phyloP scores from a whole-genome alignment of 1,284 basidiomycete species.

The Irpex sp. region DNA sequence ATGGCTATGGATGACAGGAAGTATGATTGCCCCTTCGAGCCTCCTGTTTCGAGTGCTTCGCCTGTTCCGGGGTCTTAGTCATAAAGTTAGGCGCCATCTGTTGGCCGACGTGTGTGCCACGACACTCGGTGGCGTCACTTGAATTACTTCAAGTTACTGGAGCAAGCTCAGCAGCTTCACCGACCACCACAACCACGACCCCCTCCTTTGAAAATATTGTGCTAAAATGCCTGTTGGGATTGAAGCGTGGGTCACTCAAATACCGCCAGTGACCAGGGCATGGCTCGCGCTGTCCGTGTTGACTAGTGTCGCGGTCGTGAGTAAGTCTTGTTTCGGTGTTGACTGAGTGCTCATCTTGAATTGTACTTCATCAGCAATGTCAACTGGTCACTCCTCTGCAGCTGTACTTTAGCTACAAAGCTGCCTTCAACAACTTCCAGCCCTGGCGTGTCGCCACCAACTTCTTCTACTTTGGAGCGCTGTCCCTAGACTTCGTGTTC shows the following conservation, averaged over 20 bases:
- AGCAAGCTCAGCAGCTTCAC: not conserved
- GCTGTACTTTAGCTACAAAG: constrained; percentile 88
- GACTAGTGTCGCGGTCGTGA: constrained; percentile 81
- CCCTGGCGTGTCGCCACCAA: constrained; percentile 88
- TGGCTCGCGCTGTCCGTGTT: constrained; percentile 79
- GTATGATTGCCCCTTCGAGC: too few relatives aligned
- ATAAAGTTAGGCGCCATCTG: not conserved
- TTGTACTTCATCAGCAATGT: constrained; percentile 66
- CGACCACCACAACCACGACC: not conserved
- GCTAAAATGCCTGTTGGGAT: constrained; percentile 68
- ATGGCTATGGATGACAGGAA: too few relatives aligned
- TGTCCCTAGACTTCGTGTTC: constrained; percentile 94
- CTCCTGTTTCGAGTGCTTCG: too few relatives aligned
- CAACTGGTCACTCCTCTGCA: constrained; percentile 86
- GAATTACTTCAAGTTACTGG: not conserved
- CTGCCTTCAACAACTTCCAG: constrained; percentile 81
- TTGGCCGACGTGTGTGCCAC: not conserved
- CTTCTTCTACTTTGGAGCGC: constrained; percentile 94
- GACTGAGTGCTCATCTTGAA: not conserved
- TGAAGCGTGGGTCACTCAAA: constrained; percentile 82
- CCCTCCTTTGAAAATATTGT: not conserved
- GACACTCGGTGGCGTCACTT: not conserved
- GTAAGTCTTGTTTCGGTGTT: constrained; percentile 28
- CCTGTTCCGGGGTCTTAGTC: not conserved
- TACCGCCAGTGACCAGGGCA: constrained; percentile 83